phyloP scores from a whole-genome alignment of 345 rosid species.

The Aquilaria malaccensis region DNA sequence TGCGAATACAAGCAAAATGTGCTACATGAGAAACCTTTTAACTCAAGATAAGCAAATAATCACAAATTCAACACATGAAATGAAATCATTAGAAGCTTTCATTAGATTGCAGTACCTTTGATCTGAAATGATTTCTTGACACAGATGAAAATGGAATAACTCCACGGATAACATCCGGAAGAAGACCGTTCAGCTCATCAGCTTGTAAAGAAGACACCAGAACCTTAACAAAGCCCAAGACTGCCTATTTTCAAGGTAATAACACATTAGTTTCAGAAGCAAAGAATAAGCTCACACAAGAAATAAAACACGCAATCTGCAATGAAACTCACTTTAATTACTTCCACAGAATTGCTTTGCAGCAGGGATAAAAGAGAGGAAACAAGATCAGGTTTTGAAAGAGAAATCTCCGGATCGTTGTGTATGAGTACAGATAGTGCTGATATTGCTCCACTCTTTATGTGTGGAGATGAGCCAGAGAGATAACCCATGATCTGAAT shows the following conservation, averaged over 20 bases:
- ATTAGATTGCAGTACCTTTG: slow-evolving; percentile 40
- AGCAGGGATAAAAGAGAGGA: slow-evolving; percentile 75
- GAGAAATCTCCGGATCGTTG: slow-evolving; percentile 53
- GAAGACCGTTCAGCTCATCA: slow-evolving; percentile 57
- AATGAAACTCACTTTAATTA: slow-evolving; percentile 51
- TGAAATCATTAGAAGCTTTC: neutral
- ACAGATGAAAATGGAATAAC: slow-evolving; percentile 79
- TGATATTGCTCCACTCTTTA: slow-evolving; percentile 92
- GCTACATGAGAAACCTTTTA: slow-evolving; percentile 2
- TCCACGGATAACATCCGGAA: slow-evolving; percentile 42
- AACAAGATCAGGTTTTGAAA: slow-evolving; percentile 60
- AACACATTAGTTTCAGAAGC: neutral
- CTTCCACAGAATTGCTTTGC: slow-evolving; percentile 70
- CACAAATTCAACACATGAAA: neutral
- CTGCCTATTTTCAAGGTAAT: slow-evolving; percentile 48
- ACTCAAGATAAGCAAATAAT: neutral
- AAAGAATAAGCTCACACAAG: slow-evolving; percentile 1
- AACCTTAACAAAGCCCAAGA: slow-evolving; percentile 83
- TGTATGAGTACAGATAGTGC: slow-evolving; percentile 76
- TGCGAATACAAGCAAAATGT: slow-evolving; percentile 17
- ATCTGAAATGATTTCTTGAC: slow-evolving; percentile 84
- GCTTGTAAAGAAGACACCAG: slow-evolving; percentile 61
- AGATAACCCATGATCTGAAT: slow-evolving; percentile 84
- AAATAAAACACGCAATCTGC: neutral
- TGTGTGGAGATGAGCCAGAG: slow-evolving; percentile 85